Conservation (phyloP, 2,329 filamentous ascomycete genomes). For the Penicillium sp. region DNA sequence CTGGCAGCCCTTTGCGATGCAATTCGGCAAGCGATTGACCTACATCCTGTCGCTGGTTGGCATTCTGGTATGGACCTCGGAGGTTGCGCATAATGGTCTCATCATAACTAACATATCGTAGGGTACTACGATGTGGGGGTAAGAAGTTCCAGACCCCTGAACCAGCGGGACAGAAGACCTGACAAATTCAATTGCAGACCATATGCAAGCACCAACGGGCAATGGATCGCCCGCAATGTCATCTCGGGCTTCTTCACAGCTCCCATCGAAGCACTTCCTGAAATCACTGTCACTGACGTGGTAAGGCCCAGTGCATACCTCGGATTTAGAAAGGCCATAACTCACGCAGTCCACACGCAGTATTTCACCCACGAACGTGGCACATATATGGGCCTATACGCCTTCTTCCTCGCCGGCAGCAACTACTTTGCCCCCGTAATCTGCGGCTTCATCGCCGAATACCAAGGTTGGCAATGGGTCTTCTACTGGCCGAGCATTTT, state of each 20-base stretch:
- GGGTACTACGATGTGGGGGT: conserved; percentile 38
- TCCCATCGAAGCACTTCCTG: conserved; percentile 46
- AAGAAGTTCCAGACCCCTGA: conserved; percentile 9
- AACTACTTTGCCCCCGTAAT: conserved; percentile 51
- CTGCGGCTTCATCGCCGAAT: conserved; percentile 50
- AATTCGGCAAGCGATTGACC: conserved; percentile 45
- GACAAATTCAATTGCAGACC: conserved; percentile 23
- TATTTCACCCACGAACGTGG: conserved; percentile 48
- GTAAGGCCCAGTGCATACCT: conserved; percentile 24
- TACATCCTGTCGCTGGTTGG: conserved; percentile 39
- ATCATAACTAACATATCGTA: conserved; percentile 9
- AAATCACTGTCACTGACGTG: conserved; percentile 46
- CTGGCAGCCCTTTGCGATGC: conserved; percentile 52
- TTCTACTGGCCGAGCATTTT: conserved; percentile 58
- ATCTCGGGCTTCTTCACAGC: conserved; percentile 44
- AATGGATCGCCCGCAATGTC: conserved; percentile 45
- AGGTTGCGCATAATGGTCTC: not conserved
- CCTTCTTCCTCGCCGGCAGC: conserved; percentile 44
- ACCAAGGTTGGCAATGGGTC: conserved; percentile 52
- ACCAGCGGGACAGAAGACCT: not conserved
- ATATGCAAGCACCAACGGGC: conserved; percentile 35
- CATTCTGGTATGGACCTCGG: conserved; percentile 29
- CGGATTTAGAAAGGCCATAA: not conserved
- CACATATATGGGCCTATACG: conserved; percentile 45
- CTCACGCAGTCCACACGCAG: conserved; percentile 19